These are phyloP conservation scores for Phytophthora nicotianae DNA, from an alignment of 352 stramenopile species.

Conservation along the genomic window DNA sequence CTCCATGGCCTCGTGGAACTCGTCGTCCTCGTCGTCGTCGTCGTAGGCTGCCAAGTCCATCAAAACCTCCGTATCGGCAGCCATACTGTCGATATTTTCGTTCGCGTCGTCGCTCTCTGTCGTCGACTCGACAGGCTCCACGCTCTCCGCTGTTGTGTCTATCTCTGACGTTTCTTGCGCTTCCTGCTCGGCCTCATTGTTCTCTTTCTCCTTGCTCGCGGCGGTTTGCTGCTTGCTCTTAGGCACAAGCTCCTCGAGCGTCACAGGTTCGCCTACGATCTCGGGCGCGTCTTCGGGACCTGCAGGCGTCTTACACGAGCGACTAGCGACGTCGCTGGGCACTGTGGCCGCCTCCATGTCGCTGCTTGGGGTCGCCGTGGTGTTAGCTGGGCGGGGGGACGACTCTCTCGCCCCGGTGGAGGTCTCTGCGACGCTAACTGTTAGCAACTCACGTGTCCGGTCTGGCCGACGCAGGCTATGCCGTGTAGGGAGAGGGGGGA, in stretches of 20 bases:
- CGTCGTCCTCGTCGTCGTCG: conserved; percentile 42
- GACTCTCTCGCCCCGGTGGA: conserved; percentile 5
- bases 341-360: conserved; percentile 28
- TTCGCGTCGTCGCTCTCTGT: conserved; percentile 18
- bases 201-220: conserved; percentile 2
- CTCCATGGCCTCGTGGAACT: conserved; percentile 54
- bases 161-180: conserved; percentile 1
- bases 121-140: conserved; percentile 12
- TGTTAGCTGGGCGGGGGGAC: conserved; percentile 4
- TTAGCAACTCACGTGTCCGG: conserved; percentile 3
- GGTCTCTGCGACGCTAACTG: conserved; percentile 5
- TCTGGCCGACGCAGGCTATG: conserved; percentile 20
- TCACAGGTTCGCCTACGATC: conserved; percentile 35
- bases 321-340: conserved; percentile 22
- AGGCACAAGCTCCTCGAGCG: conserved; percentile 31
- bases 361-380: conserved; percentile 23
- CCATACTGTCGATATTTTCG: conserved; percentile 11
- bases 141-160: not conserved
- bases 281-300: conserved; percentile 36
- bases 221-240: conserved; percentile 8
- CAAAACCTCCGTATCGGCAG: conserved; percentile 10
- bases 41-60: conserved; percentile 34
- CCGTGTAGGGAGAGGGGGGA: conserved; percentile 38
- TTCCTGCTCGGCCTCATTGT: conserved; percentile 1
- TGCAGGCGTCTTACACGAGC: conserved; percentile 28